Evolutionary conservation across 164 flowering plant species (phyloP), one percentile per base, ranked within the genome.

Genomic region (Protea cynaroides): DNA sequence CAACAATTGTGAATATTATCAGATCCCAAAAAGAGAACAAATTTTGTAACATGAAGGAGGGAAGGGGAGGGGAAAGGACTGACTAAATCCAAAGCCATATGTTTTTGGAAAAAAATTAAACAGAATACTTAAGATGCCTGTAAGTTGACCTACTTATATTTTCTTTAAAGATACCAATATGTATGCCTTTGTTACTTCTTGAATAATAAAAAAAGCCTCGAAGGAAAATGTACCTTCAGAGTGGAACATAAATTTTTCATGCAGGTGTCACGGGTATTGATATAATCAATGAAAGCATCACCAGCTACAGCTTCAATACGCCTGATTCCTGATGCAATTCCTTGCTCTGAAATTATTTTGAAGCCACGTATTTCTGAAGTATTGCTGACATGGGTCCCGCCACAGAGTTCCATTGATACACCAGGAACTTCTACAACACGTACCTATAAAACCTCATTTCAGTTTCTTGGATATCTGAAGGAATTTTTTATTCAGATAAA

Each of bases 341-440:
- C 99, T 69, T 94, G 97, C 72, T 94, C 99, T 34, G 95, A 86
- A 49, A 94, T 82, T 65, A 91, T 82, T 65, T 85, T 91, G 81
- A 94, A 89, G 29, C 91, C 98, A 15, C 95, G 88, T 70, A 91
- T 80, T 73, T 94, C 99, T 63, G 84, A 75, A 61, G 97, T 91
- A 72, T 81, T 94, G 65, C 61, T 68, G 59, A 91, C 96, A 83
- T 91, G 99, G 58, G 99, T 94, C 56, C 99, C 97, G 59, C 97
- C 97, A 79, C 97, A 94, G 36, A 94, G 89, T 78, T 94, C 98
- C 95, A 89, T 82, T 2, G 98, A 94, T 29, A 94, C 95, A 70
- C 97, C 92, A 1, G 98, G 97, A 76, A 94, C 98, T 75, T 89
- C 96, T 24, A 94, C 95, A 53, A 94, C 96, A 24, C 97, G 91